These are phyloP conservation scores for Cerioporus squamosus DNA, from an alignment of 1,284 basidiomycete genomes.

Conservation along the genomic window DNA sequence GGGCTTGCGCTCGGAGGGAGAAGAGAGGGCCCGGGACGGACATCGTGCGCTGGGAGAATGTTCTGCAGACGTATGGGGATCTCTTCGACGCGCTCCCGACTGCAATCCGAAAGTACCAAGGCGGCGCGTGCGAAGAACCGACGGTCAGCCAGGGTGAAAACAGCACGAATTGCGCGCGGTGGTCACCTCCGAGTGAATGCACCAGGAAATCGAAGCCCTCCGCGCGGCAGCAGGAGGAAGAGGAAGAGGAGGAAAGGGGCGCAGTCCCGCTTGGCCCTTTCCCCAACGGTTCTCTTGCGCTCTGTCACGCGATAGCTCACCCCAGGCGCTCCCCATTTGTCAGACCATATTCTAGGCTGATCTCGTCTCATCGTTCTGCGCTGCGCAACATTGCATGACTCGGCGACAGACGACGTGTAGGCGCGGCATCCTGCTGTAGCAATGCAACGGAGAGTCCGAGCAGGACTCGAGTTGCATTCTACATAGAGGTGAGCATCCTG, in stretches of 20 bases:
- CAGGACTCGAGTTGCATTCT: too few relatives aligned
- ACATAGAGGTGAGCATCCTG: too few relatives aligned
- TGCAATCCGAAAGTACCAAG: background rate
- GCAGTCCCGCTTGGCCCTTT: background rate
- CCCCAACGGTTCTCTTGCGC: constrained; percentile 1
- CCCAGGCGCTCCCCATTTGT: constrained; percentile 16
- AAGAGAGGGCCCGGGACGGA: constrained; percentile 10
- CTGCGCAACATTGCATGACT: background rate
- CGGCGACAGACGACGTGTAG: too few relatives aligned
- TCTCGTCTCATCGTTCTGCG: background rate
- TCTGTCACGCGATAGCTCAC: constrained; percentile 18
- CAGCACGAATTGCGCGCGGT: background rate
- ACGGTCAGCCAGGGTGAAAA: background rate
- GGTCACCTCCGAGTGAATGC: background rate
- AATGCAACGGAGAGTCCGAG: too few relatives aligned
- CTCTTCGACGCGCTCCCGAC: background rate
- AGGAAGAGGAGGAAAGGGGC: background rate
- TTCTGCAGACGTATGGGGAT: constrained; percentile 11
- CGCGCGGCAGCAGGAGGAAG: background rate
- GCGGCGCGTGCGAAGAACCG: background rate
- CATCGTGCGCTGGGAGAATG: constrained; percentile 10
- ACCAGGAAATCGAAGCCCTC: background rate
- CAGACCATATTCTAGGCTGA: constrained; percentile 11
- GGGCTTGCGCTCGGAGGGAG: constrained; percentile 6
- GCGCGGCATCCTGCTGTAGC: too few relatives aligned